Conservation (phyloP, 2,329 filamentous ascomycete species). For the Penicillium sp. region DNA sequence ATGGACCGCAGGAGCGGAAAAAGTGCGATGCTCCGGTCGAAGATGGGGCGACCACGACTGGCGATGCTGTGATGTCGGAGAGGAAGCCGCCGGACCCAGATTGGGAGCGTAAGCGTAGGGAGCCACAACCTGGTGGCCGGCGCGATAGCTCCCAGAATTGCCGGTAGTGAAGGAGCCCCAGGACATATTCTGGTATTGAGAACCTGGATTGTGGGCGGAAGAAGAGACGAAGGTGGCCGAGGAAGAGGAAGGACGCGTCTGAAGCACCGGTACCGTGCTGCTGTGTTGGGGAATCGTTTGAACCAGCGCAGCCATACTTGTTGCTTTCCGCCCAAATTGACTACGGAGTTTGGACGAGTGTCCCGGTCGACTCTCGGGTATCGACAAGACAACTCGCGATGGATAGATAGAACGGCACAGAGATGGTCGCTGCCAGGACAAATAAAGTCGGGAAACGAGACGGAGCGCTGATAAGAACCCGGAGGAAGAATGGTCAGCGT, state of each 20-base stretch:
- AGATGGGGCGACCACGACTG: constrained; percentile 59
- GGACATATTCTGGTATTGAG: constrained; percentile 44
- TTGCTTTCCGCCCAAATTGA: constrained; percentile 31
- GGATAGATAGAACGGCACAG: constrained; percentile 10
- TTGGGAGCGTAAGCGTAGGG: constrained; percentile 79
- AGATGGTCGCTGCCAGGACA: constrained; percentile 20
- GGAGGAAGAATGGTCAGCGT: constrained; percentile 29
- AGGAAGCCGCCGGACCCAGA: constrained; percentile 52
- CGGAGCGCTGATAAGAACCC: constrained; percentile 25
- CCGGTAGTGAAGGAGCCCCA: constrained; percentile 48
- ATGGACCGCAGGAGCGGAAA: constrained; percentile 55
- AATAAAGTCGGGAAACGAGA: constrained; percentile 26
- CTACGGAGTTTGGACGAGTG: constrained; percentile 21
- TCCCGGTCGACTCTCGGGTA: constrained; percentile 29
- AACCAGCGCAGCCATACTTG: constrained; percentile 81
- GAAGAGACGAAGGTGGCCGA: constrained; percentile 58
- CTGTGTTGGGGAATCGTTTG: constrained; percentile 79
- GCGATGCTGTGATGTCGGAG: constrained; percentile 54
- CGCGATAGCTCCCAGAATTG: constrained; percentile 51
- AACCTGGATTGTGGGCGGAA: constrained; percentile 40
- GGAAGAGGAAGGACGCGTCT: constrained; percentile 69
- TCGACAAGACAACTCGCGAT: constrained; percentile 25
- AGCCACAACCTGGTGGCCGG: constrained; percentile 65
- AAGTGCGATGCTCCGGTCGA: constrained; percentile 59
- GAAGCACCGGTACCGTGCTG: constrained; percentile 73